phyloP scores from a whole-genome alignment of 768 basidiomycete species.

The Lactifluus piperatus region DNA sequence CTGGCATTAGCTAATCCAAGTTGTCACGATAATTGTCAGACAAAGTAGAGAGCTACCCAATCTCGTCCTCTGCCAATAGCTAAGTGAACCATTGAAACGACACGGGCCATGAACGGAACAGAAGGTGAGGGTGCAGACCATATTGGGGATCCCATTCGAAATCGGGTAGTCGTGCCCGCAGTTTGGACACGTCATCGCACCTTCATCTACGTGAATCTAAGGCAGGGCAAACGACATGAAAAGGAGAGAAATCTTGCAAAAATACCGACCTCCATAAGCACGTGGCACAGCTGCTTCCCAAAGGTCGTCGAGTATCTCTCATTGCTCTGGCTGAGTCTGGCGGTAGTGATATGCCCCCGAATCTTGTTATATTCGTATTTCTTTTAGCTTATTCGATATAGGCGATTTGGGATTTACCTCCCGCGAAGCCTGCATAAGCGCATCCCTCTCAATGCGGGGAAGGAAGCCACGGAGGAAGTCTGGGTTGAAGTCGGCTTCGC shows the following conservation, averaged over 20 bases:
- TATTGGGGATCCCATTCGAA: conserved; percentile 93
- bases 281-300: conserved; percentile 78
- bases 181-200: conserved; percentile 86
- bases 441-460: conserved; percentile 82
- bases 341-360: conserved; percentile 79
- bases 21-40: not conserved
- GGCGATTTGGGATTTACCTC: conserved; percentile 43
- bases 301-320: conserved; percentile 72
- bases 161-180: conserved; percentile 88
- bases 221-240: not conserved
- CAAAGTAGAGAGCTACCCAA: conserved; percentile 33
- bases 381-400: not conserved
- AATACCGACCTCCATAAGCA: conserved; percentile 75
- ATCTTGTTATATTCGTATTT: conserved; percentile 39
- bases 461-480: conserved; percentile 82
- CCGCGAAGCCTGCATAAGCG: conserved; percentile 71
- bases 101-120: not conserved
- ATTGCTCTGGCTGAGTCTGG: conserved; percentile 46
- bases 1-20: not conserved
- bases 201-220: conserved; percentile 89
- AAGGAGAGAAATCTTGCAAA: not conserved
- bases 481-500: conserved; percentile 82
- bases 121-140: conserved; percentile 43
- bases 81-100: conserved; percentile 25
- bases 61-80: conserved; percentile 92